Evolutionary conservation across 75 land plant species (phyloP), one percentile per base, ranked within the genome.

Genomic region (Cryptomeria japonica): DNA sequence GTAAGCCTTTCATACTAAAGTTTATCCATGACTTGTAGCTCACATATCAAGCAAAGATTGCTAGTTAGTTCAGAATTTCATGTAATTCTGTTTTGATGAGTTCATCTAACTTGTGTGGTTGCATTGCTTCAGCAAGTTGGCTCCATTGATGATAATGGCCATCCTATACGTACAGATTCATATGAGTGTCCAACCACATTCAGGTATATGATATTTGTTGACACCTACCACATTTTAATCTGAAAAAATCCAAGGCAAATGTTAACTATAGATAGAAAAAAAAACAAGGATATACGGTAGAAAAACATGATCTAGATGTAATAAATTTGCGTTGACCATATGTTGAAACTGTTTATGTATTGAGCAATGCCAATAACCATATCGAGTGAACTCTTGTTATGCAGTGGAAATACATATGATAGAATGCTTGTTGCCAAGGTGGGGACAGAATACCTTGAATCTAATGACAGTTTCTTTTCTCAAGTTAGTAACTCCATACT

Each of bases 341-440:
- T 75, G 77, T 32, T 31, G 77, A 12, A 75, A 75, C 4, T 13
- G 77, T 34, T 34, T 13, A 25, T 2, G 5, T 28, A 68, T 31
- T 10, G 77, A 34, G 37, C 13, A 34, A n/a, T n/a, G n/a, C n/a
- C n/a, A n/a, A 75, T 75, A 75, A 75, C 77, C 34, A 75, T 38
- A 75, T 2, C 34, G 37, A 75, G 15, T 75, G 36, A 32, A 75
- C 5, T 75, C 77, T 75, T 37, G 77, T 12, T 56, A 28, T 90
- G 78, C 93, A 97, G 99, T 93, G 99, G 99, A 5, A 93, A 84
- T 61, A 39, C 88, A 77, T 92, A 92, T 89, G 99, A 97, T 86
- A 95, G 92, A 85, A 96, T 97, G 99, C 88, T 97, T 79, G 93
- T 95, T 61, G 87, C 93, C 76, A 96, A 93, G 92, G 93, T 96